phyloP scores from a whole-genome alignment of 2,329 filamentous ascomycete genomes.

The Nemania sp. region DNA sequence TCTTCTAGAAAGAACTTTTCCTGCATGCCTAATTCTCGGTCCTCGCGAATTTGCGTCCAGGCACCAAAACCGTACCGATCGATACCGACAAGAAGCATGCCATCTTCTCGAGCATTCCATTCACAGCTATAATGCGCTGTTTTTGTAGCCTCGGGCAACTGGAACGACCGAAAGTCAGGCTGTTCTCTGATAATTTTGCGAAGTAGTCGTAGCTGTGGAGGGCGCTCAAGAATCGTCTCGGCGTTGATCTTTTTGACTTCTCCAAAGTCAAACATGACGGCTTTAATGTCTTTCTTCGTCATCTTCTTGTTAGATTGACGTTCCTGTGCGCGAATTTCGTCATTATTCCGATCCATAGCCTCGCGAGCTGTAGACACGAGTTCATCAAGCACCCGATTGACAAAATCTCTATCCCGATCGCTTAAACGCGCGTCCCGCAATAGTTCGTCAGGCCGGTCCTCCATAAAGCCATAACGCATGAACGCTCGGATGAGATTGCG shows the following conservation, averaged over 20 bases:
- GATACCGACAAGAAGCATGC: conserved; percentile 96
- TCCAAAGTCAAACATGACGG: conserved; percentile 92
- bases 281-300: conserved; percentile 98
- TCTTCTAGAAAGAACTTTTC: conserved; percentile 98
- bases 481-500: conserved; percentile 91
- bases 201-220: conserved; percentile 87
- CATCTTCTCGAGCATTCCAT: conserved; percentile 94
- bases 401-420: conserved; percentile 83
- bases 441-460: conserved; percentile 88
- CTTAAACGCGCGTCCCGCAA: conserved; percentile 86
- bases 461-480: conserved; percentile 89
- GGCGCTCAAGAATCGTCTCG: conserved; percentile 92
- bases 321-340: conserved; percentile 81
- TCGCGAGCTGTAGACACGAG: conserved; percentile 71
- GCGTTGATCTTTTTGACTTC: conserved; percentile 96
- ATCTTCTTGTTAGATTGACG: conserved; percentile 83
- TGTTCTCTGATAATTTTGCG: conserved; percentile 76
- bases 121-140: conserved; percentile 89
- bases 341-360: conserved; percentile 74
- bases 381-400: conserved; percentile 80
- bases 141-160: conserved; percentile 91
- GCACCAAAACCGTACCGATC: conserved; percentile 94
- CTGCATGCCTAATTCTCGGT: conserved; percentile 82
- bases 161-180: conserved; percentile 81
- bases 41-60: conserved; percentile 94